A percentile compares a stretch with the other conserved stretches of the same genome.
Evolutionary conservation across 2,329 filamentous ascomycete genomes (phyloP).

Genomic region (Alternaria panax): DNA sequence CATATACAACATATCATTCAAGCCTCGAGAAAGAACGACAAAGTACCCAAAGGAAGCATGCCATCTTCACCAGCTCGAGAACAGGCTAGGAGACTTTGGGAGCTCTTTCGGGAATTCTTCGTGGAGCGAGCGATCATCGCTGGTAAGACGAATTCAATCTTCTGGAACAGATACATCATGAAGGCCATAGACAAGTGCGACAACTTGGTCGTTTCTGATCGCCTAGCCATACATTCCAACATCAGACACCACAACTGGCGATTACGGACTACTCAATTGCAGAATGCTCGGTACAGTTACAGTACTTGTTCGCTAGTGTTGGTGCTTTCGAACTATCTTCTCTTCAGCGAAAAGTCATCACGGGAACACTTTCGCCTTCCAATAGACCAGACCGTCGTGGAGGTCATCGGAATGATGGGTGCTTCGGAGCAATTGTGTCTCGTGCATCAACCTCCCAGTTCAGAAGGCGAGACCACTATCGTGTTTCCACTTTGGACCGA

Average conservation of each 20-base stretch:
- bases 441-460: not conserved
- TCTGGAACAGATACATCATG: not conserved
- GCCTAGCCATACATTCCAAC: not conserved
- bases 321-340: not conserved
- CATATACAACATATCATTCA: not conserved
- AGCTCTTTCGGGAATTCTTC: not conserved
- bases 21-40: not conserved
- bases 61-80: not conserved
- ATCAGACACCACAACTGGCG: not conserved
- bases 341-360: not conserved
- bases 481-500: not conserved
- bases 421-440: not conserved
- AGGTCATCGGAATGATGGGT: not conserved
- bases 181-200: not conserved
- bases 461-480: not conserved
- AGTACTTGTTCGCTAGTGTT: not conserved
- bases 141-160: not conserved
- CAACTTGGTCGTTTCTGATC: not conserved
- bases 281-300: not conserved
- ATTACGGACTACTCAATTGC: not conserved
- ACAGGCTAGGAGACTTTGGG: not conserved
- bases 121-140: not conserved
- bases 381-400: not conserved
- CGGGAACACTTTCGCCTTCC: not conserved
- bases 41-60: not conserved